Base-by-base conservation (phyloP, 2,329 filamentous ascomycete species). In the Verticillium nonalfalfae region DNA sequence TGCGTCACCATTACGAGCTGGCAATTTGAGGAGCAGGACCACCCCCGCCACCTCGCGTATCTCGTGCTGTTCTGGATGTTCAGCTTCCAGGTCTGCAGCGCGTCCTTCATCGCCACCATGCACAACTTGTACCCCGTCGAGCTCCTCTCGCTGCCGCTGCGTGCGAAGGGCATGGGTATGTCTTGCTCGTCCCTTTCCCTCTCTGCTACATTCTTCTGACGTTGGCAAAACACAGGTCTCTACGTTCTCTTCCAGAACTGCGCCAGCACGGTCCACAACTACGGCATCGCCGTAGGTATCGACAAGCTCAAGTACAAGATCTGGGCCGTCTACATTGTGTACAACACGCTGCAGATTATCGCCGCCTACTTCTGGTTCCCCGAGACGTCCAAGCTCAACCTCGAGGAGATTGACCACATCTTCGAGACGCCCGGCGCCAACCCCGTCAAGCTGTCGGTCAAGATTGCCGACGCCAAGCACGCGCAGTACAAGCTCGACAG, bases 351-450 rank as follows among this genome's bases (percentile, higher is more conserved):
- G n/a, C 79, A 81, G 67, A 69, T 82, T n/a, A 66, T 76, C 3
- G 66, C 76, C 7, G 74, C 74, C 0, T 84, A 80, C 65, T 81
- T 81, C 59, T 72, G 81, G 63, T 84, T 84, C 67, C 81, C 81
- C 0, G 81, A 83, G 68, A 83, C 81, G 11, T 76, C 76, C 55
- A 74, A 74, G 21, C 68, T 82, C 39, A 78, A 74, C 26, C 73
- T 85, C 54, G 82, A 85, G 68, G 82, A 85, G 70, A 85, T 85
- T 58, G 82, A 85, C 65, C 79, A 79, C 54, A 83, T 86, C 60
- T 86, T 87, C 62, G 63, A 65, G 59, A 65, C 63, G 3, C 33
- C 60, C 4, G 60, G 62, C 34, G 58, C 62, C 2, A 50, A 60
- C 45, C 63, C 63, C 21, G 60, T 63, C 13, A 62, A 64, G 59